A percentile compares a stretch with the other conserved stretches of the same genome.
These are phyloP conservation scores for Cylindrotheca closterium DNA, from an alignment of 108 stramenopile species.

Conservation along the genomic window DNA sequence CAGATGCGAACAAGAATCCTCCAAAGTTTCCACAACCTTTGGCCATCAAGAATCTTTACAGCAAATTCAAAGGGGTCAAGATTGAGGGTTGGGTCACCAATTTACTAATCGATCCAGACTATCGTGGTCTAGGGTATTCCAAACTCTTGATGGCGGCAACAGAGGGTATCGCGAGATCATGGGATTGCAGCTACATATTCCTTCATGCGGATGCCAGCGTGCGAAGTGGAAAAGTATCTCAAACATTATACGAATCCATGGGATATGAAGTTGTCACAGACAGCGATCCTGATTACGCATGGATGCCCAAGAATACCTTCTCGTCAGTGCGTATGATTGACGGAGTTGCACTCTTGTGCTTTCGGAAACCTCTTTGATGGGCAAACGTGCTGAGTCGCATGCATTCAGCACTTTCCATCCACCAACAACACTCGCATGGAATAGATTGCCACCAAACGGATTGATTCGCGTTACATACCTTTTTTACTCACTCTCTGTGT, in stretches of 20 bases:
- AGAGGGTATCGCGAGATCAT: conserved; percentile 62
- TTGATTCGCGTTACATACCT: no score
- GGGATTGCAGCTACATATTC: conserved; percentile 52
- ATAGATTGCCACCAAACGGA: no score
- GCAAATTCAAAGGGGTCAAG: neutral
- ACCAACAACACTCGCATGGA: no score
- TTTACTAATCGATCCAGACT: conserved; percentile 44
- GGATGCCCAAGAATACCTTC: conserved; percentile 36
- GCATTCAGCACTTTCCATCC: no score
- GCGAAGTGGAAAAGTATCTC: conserved; percentile 42
- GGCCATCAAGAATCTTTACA: conserved; percentile 31
- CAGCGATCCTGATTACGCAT: conserved; percentile 10
- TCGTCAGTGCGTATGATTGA: conserved; percentile 44
- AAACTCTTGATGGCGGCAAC: conserved; percentile 59
- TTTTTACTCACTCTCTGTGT: no score
- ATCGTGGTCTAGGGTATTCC: conserved; percentile 58
- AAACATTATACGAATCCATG: conserved; percentile 46
- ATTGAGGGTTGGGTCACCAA: conserved; percentile 63
- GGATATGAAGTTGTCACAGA: conserved; percentile 52
- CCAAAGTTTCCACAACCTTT: conserved; percentile 59
- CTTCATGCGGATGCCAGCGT: conserved; percentile 73
- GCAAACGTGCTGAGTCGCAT: no score
- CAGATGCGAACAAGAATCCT: conserved; percentile 53
- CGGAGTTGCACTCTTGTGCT: conserved; percentile 49
- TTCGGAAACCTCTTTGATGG: conserved; percentile 15